Conservation (phyloP, 306 rosid genomes). For the Astragalus membranaceus region DNA sequence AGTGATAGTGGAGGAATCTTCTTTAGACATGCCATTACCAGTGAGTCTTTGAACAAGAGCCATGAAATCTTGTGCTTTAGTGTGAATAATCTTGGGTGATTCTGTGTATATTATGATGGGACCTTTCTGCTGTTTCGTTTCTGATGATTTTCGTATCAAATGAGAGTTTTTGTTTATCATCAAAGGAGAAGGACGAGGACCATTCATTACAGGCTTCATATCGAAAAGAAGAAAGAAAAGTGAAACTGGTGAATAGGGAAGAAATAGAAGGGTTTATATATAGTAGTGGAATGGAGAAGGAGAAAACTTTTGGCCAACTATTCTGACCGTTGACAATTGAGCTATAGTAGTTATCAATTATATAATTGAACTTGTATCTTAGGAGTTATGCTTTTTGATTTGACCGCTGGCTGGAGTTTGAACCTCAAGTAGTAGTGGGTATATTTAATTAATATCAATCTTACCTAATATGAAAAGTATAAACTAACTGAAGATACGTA, state of each 20-base stretch:
- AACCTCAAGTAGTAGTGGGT: not conserved
- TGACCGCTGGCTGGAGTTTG: constrained; percentile 18
- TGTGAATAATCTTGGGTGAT: constrained; percentile 77
- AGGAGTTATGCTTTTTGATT: constrained; percentile 23
- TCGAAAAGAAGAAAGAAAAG: not conserved
- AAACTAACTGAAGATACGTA: not conserved
- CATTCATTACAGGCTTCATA: constrained; percentile 37
- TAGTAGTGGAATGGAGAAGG: not conserved
- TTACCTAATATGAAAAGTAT: not conserved
- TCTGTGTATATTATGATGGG: constrained; percentile 76
- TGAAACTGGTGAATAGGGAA: not conserved
- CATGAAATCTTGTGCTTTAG: constrained; percentile 71
- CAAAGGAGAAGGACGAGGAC: constrained; percentile 70
- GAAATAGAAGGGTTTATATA: not conserved
- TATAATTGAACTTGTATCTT: not conserved
- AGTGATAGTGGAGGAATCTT: not conserved
- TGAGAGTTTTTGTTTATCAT: constrained; percentile 45
- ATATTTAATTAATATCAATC: not conserved
- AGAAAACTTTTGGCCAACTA: constrained; percentile 39
- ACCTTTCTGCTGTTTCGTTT: constrained; percentile 17
- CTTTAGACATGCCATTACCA: constrained; percentile 24
- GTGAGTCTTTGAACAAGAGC: constrained; percentile 85
- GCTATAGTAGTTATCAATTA: not conserved
- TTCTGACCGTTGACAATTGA: constrained; percentile 75
- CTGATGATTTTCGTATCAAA: constrained; percentile 33